Evolutionary conservation across 2,329 filamentous ascomycete species (phyloP).

Genomic region (Sporothrix schenckii): DNA sequence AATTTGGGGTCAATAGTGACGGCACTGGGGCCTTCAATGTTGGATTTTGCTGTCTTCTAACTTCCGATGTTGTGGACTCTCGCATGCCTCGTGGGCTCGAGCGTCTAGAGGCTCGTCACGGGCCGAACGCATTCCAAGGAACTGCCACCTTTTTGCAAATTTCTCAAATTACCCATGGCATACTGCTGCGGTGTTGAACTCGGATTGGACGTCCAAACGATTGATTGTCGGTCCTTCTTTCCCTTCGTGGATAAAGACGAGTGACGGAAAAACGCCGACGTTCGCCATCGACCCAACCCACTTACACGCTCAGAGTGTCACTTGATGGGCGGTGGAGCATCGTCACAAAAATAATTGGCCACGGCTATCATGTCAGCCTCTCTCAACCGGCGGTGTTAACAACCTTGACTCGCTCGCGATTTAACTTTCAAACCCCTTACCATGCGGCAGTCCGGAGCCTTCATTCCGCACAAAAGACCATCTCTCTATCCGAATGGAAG

Average conservation of each 20-base stretch:
- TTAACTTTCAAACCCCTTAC: not conserved
- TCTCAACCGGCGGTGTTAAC: not conserved
- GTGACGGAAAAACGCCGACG: not conserved
- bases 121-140: not conserved
- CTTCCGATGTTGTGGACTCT: not conserved
- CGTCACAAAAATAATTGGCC: not conserved
- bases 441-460: not conserved
- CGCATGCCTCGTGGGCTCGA: not conserved
- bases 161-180: not conserved
- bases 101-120: not conserved
- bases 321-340: not conserved
- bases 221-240: slow-evolving; percentile 8
- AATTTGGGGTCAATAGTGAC: not conserved
- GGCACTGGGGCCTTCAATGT: not conserved
- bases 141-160: not conserved
- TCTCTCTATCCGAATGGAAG: not conserved
- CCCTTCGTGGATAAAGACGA: not conserved
- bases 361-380: not conserved
- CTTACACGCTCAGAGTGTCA: not conserved
- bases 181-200: not conserved
- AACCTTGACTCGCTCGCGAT: not conserved
- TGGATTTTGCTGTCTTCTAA: not conserved
- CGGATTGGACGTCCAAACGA: not conserved
- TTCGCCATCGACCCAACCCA: not conserved
- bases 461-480: not conserved